phyloP scores from a whole-genome alignment of 2,329 filamentous ascomycete species.

The Sporothrix schenckii region DNA sequence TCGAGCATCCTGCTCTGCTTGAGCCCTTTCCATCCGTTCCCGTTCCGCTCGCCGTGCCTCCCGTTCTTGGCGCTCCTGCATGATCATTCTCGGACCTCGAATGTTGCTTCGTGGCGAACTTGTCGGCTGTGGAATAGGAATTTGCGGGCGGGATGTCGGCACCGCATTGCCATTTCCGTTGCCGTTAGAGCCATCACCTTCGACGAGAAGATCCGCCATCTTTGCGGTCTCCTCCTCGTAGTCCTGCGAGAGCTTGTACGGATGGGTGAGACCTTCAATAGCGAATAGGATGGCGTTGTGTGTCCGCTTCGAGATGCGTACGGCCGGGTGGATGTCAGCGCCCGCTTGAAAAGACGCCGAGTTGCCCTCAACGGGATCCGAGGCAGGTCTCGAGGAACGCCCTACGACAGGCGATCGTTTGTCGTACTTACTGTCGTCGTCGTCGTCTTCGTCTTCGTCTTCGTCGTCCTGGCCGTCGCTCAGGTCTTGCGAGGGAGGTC shows the following conservation, averaged over 20 bases:
- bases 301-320: constrained; percentile 78
- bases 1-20: constrained; percentile 60
- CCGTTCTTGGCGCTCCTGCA: constrained; percentile 80
- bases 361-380: background rate
- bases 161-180: constrained; percentile 55
- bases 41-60: constrained; percentile 72
- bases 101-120: constrained; percentile 65
- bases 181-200: constrained; percentile 55
- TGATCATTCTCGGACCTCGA: constrained; percentile 84
- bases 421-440: constrained; percentile 45
- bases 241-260: constrained; percentile 81
- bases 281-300: constrained; percentile 90
- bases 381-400: constrained; percentile 20
- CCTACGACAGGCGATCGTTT: constrained; percentile 41
- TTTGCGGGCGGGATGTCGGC: constrained; percentile 49
- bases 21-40: constrained; percentile 63
- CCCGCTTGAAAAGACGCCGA: constrained; percentile 42
- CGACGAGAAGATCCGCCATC: constrained; percentile 78
- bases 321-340: constrained; percentile 51
- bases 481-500: constrained; percentile 54
- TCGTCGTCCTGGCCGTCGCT: constrained; percentile 51
- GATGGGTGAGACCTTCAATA: constrained; percentile 82
- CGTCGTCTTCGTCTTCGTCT: constrained; percentile 42
- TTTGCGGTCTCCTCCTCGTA: constrained; percentile 83
- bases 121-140: constrained; percentile 55